Conservation (phyloP, 306 rosid genomes). For the Quercus wislizeni region DNA sequence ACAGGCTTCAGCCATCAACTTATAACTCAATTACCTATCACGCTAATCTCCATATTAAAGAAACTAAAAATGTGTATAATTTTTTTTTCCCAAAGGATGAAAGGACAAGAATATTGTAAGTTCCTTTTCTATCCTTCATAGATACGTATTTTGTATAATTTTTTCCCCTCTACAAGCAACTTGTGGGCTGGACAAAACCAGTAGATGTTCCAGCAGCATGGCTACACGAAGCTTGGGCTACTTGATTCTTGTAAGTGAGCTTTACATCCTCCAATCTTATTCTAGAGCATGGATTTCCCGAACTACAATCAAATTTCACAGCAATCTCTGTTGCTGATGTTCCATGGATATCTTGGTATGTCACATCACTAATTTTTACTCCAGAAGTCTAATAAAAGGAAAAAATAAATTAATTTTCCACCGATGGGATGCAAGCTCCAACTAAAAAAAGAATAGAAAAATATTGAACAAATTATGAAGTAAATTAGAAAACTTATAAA, state of each 20-base stretch:
- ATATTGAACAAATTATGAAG: no score
- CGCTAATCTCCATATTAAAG: neutral
- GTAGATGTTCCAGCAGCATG: constrained; percentile 25
- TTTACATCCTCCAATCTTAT: constrained; percentile 26
- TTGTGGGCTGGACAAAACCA: constrained; percentile 31
- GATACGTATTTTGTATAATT: neutral
- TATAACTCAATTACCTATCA: neutral
- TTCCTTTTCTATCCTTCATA: neutral
- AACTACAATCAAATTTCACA: constrained; percentile 34
- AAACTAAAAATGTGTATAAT: neutral
- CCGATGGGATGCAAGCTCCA: no score
- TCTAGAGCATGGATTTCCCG: constrained; percentile 22
- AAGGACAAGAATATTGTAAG: neutral
- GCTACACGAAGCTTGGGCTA: constrained; percentile 20
- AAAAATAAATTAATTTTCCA: neutral
- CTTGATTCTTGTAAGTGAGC: constrained; percentile 21
- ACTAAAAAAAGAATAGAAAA: no score
- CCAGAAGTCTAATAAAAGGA: constrained; percentile 19
- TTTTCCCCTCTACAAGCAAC: constrained; percentile 14
- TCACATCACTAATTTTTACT: constrained; percentile 25
- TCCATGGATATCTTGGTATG: constrained; percentile 29
- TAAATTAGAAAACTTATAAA: no score
- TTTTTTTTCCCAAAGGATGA: neutral
- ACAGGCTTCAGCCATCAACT: neutral
- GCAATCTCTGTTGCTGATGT: constrained; percentile 36